phyloP scores from a whole-genome alignment of 345 rosid genomes.

The Linum trigynum region DNA sequence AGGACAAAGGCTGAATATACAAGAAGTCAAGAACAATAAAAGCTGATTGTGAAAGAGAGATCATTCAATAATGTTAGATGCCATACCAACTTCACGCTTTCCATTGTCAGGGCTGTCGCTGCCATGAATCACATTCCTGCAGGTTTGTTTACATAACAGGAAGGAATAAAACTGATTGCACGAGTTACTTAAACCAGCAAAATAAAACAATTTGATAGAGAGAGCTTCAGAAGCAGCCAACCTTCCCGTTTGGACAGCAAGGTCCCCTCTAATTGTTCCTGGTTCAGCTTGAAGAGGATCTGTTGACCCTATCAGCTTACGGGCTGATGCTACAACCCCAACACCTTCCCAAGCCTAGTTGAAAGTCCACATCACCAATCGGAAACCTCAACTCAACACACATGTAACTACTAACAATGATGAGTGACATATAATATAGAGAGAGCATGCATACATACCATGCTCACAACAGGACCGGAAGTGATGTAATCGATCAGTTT shows the following conservation, averaged over 20 bases:
- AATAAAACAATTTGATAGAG: slow-evolving; percentile 3
- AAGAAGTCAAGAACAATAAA: background rate
- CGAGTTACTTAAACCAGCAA: background rate
- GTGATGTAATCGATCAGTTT: slow-evolving; percentile 71
- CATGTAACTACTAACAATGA: background rate
- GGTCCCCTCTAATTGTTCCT: slow-evolving; percentile 92
- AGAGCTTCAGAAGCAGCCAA: slow-evolving; percentile 18
- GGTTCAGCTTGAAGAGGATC: slow-evolving; percentile 98
- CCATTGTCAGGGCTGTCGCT: slow-evolving; percentile 98
- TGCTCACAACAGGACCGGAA: slow-evolving; percentile 92
- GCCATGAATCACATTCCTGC: slow-evolving; percentile 92
- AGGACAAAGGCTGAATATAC: background rate
- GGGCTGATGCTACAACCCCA: slow-evolving; percentile 90
- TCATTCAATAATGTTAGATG: slow-evolving; percentile 1
- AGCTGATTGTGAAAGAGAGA: background rate
- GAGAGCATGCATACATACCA: slow-evolving; percentile 42
- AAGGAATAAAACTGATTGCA: background rate
- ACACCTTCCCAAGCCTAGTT: slow-evolving; percentile 92
- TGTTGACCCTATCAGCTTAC: slow-evolving; percentile 84
- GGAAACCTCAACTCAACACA: background rate
- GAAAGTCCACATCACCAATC: slow-evolving; percentile 12
- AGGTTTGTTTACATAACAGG: slow-evolving; percentile 14
- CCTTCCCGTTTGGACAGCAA: slow-evolving; percentile 99
- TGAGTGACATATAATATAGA: background rate
- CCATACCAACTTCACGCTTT: slow-evolving; percentile 74